Evolutionary conservation across 2,329 filamentous ascomycete genomes (phyloP).

Genomic region (Alternaria infectoria): DNA sequence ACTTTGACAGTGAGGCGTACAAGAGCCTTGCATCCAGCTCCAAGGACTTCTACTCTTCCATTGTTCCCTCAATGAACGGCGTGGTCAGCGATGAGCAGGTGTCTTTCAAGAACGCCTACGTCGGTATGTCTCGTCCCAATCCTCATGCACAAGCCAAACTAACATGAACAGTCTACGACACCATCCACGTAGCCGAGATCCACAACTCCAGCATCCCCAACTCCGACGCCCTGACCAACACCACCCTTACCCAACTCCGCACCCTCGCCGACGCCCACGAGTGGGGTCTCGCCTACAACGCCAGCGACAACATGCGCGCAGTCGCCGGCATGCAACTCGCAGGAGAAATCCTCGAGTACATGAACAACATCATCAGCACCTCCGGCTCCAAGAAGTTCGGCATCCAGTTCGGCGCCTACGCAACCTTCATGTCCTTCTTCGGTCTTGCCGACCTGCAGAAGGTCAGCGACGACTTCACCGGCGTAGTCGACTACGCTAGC

Average conservation of each 20-base stretch:
- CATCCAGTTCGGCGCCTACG: constrained; percentile 69
- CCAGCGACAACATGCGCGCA: constrained; percentile 55
- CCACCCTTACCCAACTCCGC: constrained; percentile 67
- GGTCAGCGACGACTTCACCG: constrained; percentile 69
- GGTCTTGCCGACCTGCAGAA: constrained; percentile 60
- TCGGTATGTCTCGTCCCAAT: constrained; percentile 54
- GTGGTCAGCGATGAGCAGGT: constrained; percentile 58
- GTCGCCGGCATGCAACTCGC: constrained; percentile 57
- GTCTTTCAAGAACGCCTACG: constrained; percentile 68
- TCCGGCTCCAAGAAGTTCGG: constrained; percentile 51
- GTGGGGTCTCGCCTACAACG: constrained; percentile 82
- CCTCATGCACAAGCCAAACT: background rate
- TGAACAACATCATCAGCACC: constrained; percentile 52
- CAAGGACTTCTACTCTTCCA: constrained; percentile 59
- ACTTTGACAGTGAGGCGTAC: constrained; percentile 62
- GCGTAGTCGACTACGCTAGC: constrained; percentile 83
- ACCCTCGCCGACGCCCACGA: constrained; percentile 81
- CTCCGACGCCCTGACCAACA: constrained; percentile 64
- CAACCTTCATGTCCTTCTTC: constrained; percentile 66
- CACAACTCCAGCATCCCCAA: constrained; percentile 67
- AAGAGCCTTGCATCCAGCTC: constrained; percentile 56
- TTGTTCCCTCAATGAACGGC: constrained; percentile 60
- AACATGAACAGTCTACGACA: constrained; percentile 59
- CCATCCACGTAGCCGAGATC: constrained; percentile 67
- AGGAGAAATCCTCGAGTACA: constrained; percentile 52